Evolutionary conservation across 1,139 yeast species (phyloP), one percentile per base, ranked within the genome.

Genomic region (Hyphopichia burtonii): DNA sequence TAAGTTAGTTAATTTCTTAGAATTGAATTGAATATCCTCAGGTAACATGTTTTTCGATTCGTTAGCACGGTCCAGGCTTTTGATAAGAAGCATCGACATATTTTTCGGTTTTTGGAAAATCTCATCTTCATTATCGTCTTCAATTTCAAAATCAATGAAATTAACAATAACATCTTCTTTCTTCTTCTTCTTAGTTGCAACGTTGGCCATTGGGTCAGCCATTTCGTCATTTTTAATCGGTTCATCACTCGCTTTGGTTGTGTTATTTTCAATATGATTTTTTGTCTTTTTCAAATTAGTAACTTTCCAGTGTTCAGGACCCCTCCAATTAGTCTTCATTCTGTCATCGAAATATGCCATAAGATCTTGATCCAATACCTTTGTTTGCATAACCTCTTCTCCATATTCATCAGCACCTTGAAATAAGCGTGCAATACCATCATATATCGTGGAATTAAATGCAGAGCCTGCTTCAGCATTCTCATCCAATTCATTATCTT

Each of bases 251-350:
- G 27, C 15, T n/a, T 17, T 12, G 3, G 17, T 6, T 11, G 32
- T 3, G 5, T 4, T 20, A 11, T 9, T 18, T 4, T 15, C 18
- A 5, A 17, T 27, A 17, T 36, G 31, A 23, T 51, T 52, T 36
- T 52, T 58, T 5, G 61, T 47, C 38, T 53, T 58, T 46, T 56
- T 83, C 43, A 86, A 68, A 22, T 81, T 79, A 35, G 78, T 68
- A 10, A 91, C 87, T 62, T 86, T 86, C 98, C 98, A 93, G 62
- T 89, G 94, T 48, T 88, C 94, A 5, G 96, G 93, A 8, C 96
- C 96, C 35, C 95, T 78, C 96, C 96, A 89, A 58, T 80, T 83
- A 37, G 78, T 74, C 47, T 74, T 80, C 65, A 87, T 66, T 15
- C 79, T 75, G 46, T 80, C 82, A 56, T 88, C 95, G 59, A 88